Evolutionary conservation across 345 rosid genomes (phyloP).

Genomic region (Eucalyptus cladocalyx): DNA sequence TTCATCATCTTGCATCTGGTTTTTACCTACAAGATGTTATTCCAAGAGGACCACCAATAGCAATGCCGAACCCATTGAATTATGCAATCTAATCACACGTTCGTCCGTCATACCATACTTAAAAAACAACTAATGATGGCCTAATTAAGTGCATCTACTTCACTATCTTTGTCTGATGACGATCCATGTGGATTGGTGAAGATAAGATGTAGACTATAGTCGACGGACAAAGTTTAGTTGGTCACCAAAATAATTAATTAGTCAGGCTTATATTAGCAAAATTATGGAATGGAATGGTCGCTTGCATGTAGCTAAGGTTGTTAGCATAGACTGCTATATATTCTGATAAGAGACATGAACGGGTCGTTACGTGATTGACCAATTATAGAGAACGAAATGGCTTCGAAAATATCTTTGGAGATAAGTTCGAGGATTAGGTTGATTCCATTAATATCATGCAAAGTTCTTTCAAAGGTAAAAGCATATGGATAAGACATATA

Average conservation of each 20-base stretch:
- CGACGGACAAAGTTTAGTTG: not conserved
- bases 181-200: not conserved
- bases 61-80: not conserved
- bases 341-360: not conserved
- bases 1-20: not conserved
- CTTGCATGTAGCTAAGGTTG: not conserved
- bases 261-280: not conserved
- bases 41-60: not conserved
- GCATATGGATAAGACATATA: not conserved
- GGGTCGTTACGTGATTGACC: not conserved
- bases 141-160: not conserved
- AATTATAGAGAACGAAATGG: not conserved
- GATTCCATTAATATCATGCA: not conserved
- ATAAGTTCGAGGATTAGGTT: not conserved
- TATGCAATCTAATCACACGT: not conserved
- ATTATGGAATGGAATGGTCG: not conserved
- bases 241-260: not conserved
- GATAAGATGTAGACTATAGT: not conserved
- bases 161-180: not conserved
- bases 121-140: not conserved
- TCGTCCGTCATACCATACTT: not conserved
- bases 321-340: not conserved
- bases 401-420: not conserved
- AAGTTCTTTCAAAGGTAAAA: not conserved
- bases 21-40: not conserved